Percentiles rank a stretch among this genome's conserved stretches.
These are phyloP conservation scores for Pythium oligandrum DNA, from an alignment of 352 stramenopile species.

Conservation along the genomic window DNA sequence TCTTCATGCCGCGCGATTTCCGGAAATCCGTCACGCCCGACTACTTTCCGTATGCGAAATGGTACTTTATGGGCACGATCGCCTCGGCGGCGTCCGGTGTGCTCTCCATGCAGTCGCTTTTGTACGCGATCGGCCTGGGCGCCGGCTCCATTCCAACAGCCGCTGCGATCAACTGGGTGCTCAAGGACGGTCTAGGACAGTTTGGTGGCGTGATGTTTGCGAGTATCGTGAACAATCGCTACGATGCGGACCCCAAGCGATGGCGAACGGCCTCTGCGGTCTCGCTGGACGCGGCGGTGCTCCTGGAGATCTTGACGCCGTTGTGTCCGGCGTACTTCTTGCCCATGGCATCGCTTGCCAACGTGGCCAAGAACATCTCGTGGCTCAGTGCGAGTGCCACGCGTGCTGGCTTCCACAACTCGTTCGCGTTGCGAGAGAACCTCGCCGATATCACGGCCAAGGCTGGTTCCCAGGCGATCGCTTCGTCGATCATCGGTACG, in stretches of 20 bases:
- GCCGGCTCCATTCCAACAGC: constrained; percentile 81
- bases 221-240: constrained; percentile 87
- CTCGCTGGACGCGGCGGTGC: constrained; percentile 86
- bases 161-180: constrained; percentile 93
- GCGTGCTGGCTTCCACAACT: constrained; percentile 92
- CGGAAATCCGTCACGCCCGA: constrained; percentile 71
- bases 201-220: constrained; percentile 94
- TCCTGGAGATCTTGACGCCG: constrained; percentile 90
- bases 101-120: constrained; percentile 91
- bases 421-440: constrained; percentile 87
- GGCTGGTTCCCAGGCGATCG: constrained; percentile 91
- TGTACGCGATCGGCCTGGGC: constrained; percentile 93
- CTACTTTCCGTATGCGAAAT: constrained; percentile 88
- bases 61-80: constrained; percentile 78
- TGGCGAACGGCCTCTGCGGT: constrained; percentile 91
- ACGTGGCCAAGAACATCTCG: constrained; percentile 95
- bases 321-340: constrained; percentile 84
- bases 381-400: constrained; percentile 93
- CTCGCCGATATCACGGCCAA: constrained; percentile 97
- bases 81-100: constrained; percentile 83
- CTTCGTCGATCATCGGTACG: constrained; percentile 85
- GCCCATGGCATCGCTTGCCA: constrained; percentile 83
- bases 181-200: constrained; percentile 97
- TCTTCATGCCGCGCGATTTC: constrained; percentile 90
- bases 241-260: constrained; percentile 93